Evolutionary conservation across 1,139 yeast genomes (phyloP).

Genomic region (Dujonia santamariae): DNA sequence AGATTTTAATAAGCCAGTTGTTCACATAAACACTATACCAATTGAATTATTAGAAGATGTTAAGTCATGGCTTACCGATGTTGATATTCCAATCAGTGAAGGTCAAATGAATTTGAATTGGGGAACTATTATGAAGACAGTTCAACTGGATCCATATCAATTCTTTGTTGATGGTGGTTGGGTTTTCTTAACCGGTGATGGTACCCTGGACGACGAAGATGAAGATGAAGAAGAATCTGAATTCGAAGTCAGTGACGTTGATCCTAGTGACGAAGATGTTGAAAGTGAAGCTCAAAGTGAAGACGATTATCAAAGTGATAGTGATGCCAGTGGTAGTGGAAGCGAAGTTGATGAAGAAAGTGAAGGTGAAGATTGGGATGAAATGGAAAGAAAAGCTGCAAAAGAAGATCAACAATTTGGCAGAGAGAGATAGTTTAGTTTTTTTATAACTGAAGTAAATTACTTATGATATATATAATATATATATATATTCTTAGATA

Average conservation of each 20-base stretch:
- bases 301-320: constrained; percentile 44
- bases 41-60: constrained; percentile 89
- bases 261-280: constrained; percentile 74
- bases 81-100: constrained; percentile 90
- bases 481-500: too few relatives aligned
- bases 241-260: constrained; percentile 59
- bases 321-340: constrained; percentile 34
- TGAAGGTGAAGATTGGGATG: constrained; percentile 76
- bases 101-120: constrained; percentile 96
- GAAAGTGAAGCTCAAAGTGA: constrained; percentile 56
- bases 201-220: constrained; percentile 61
- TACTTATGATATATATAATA: too few relatives aligned
- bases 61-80: constrained; percentile 94
- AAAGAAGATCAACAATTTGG: constrained; percentile 36
- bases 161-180: constrained; percentile 96
- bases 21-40: constrained; percentile 92
- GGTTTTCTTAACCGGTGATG: constrained; percentile 79
- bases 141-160: constrained; percentile 88
- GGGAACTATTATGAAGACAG: constrained; percentile 93
- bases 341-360: constrained; percentile 40
- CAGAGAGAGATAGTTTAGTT: constrained; percentile 21
- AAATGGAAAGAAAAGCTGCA: constrained; percentile 68
- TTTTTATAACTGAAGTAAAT: too few relatives aligned
- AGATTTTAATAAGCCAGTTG: constrained; percentile 83
- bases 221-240: constrained; percentile 61